phyloP scores from a whole-genome alignment of 2,329 filamentous ascomycete species.

The Emmonsiellopsis sp. region DNA sequence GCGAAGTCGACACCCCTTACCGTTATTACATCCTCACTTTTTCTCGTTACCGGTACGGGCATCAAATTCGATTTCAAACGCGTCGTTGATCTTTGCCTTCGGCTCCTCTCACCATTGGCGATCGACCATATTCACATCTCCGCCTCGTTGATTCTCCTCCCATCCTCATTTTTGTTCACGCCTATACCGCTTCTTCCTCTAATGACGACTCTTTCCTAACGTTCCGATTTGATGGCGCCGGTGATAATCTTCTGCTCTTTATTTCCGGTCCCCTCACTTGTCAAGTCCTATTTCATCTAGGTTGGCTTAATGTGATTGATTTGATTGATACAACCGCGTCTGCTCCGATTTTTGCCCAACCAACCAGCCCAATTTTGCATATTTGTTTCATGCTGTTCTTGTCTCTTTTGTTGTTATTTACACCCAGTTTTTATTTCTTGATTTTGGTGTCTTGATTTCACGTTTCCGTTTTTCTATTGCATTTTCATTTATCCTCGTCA shows the following conservation, averaged over 20 bases:
- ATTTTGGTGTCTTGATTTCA: conserved; percentile 7
- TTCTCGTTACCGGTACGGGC: too few species aligned
- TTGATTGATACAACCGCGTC: conserved; percentile 41
- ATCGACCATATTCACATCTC: neutral
- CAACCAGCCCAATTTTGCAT: conserved; percentile 11
- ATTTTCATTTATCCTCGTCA: conserved; percentile 2
- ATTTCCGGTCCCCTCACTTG: conserved; percentile 4
- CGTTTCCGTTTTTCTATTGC: conserved; percentile 14
- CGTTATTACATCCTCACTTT: too few species aligned
- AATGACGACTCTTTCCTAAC: neutral
- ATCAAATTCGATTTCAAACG: too few species aligned
- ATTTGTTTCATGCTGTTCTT: conserved; percentile 10
- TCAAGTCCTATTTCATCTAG: neutral
- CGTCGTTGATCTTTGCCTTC: neutral
- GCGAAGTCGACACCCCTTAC: too few species aligned
- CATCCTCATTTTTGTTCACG: neutral
- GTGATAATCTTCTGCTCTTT: neutral
- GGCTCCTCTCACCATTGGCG: neutral
- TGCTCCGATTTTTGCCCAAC: conserved; percentile 25
- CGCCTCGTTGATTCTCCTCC: neutral
- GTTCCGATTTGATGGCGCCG: too few species aligned
- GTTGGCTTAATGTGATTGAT: conserved; percentile 12
- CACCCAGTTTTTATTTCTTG: conserved; percentile 10
- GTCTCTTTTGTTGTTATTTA: conserved; percentile 11
- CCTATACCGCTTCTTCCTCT: neutral